Evolutionary conservation across 139 green algal species (phyloP).

Genomic region (Dunaliella sp.): DNA sequence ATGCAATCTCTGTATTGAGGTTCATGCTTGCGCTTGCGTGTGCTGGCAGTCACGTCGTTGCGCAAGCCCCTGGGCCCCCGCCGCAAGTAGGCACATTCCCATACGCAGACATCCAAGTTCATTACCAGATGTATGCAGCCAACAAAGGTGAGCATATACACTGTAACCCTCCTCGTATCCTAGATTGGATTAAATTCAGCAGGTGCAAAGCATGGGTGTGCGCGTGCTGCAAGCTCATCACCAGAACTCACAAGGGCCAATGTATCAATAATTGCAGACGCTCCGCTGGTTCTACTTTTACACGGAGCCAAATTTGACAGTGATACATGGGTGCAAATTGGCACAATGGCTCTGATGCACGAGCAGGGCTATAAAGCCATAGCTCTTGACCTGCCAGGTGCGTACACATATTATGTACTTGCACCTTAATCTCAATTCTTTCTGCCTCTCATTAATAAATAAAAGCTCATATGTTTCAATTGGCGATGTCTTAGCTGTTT

Average conservation of each 20-base stretch:
- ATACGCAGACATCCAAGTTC: constrained; percentile 18
- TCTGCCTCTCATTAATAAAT: too few relatives aligned
- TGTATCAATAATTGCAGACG: constrained; percentile 4
- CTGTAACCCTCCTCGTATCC: too few relatives aligned
- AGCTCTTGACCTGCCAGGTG: constrained; percentile 42
- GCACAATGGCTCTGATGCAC: constrained; percentile 26
- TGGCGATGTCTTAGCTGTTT: too few relatives aligned
- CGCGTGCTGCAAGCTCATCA: too few relatives aligned
- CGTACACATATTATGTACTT: too few relatives aligned
- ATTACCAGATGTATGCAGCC: constrained; percentile 21
- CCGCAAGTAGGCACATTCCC: background rate
- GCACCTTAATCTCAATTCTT: too few relatives aligned
- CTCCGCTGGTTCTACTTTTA: constrained; percentile 30
- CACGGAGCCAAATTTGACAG: constrained; percentile 32
- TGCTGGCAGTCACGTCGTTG: too few relatives aligned
- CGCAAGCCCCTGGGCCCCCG: background rate
- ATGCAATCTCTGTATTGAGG: background rate
- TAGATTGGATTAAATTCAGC: too few relatives aligned
- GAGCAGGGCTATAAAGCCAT: constrained; percentile 23
- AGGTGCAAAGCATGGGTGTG: too few relatives aligned
- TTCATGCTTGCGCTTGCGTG: background rate
- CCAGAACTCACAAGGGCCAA: background rate
- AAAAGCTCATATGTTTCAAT: too few relatives aligned
- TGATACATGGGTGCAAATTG: constrained; percentile 32
- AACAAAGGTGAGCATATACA: constrained; percentile 4